Base-by-base conservation (phyloP, 2,329 filamentous ascomycete species). In the Fusarium marasasianum region DNA sequence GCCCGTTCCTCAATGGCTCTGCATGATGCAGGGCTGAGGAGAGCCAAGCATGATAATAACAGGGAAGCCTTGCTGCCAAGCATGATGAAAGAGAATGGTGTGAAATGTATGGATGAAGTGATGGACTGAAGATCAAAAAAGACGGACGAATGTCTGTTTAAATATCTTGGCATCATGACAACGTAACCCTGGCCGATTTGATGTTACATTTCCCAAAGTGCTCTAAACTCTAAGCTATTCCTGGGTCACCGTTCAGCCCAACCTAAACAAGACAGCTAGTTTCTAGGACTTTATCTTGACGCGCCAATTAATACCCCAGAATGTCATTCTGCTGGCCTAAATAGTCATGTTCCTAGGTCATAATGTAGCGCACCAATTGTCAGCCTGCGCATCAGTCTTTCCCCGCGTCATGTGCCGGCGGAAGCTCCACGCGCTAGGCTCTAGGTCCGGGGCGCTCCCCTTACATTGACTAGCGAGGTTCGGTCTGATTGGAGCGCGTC, bases 31-130 rank as follows among this genome's bases (percentile, higher is more conserved):
- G 44, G 59, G 37, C 8, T 38, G n/a, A 56, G 26, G 12, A 67
- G 2, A 24, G 64, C 64, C 38, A 67, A 41, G 43, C 59, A 56
- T 1, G 64, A 63, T n/a, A 67, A n/a, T 6, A 67, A 45, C 43
- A 63, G 43, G 33, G 64, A 67, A 31, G 37, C 37, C 59, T 63
- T 67, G 59, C 7, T 33, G 64, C 64, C 64, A 63, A 67, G 44
- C 64, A 67, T 67, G 59, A 20, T 67, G 51, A 40, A 40, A 6
- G 14, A 18, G 11, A 55, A 29, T 18, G 13, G 11, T 41, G 35
- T 29, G 15, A 40, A n/a, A n/a, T 31, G 51, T 55, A n/a, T 29
- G 51, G 51, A n/a, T 18, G 35, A 17, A 11, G 5, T n/a, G 35
- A 55, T n/a, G 8, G 18, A 6, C 20, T 40, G 4, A 14, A 11